Base-by-base conservation (phyloP, 2,329 filamentous ascomycete genomes). In the Plenodomus lindquistii region DNA sequence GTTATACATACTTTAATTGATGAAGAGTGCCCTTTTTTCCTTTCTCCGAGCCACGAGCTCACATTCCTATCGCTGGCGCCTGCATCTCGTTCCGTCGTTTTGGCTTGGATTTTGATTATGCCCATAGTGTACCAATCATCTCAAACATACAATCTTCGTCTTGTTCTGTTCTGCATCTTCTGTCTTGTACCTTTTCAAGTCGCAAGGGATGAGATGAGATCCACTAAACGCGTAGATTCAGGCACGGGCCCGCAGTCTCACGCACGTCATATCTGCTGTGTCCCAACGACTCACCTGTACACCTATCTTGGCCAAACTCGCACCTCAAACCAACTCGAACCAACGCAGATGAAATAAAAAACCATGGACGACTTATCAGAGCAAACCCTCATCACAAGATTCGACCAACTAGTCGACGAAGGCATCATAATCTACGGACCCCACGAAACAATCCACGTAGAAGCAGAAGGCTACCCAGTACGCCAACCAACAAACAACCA, bases 401-500 rank as follows among this genome's bases (percentile, higher is more conserved):
- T 69, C 37, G 66, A 70, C 37, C 17, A 56, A 21, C 55, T 70
- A 4, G 65, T 63, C 1, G 43, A 51, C 8, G 62, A 68, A 42
- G 50, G 47, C 8, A 42, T 61, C 17, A 60, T 70, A 36, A 38
- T 63, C 2, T 65, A 62, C 42, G 62, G 63, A 0, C 58, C 65
- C 0, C 44, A 66, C 35, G 44, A 62, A 37, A 52, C 49, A 8
- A 47, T 67, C 21, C 43, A 50, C 19, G 42, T 56, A 7, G 54
- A 62, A 13, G 54, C 46, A n/a, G 51, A 57, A 37, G 61, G 59
- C n/a, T 70, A 63, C 34, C 64, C 63, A 9, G 66, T 70, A 51
- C 53, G 56, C 38, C 31, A 18, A 16, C 27, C 29, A 37, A 18
- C 17, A 18, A 31, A 8, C 6, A 31, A 6, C 22, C 22, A 31